Conservation (phyloP, 176 grass and related monocot species). For the Juncus effusus region DNA sequence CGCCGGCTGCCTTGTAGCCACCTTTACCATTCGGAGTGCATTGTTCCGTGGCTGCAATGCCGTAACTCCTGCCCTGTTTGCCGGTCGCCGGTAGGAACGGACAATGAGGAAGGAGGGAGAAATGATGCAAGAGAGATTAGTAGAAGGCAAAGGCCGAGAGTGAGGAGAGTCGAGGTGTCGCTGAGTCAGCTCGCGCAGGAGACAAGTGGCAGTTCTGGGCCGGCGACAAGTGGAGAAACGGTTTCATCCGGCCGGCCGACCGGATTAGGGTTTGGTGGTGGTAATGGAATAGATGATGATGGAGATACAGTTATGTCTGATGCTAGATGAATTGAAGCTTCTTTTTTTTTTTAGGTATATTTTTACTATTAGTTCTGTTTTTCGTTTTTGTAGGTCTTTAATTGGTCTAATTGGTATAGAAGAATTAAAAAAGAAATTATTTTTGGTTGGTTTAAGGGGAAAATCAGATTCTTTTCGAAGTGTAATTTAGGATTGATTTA, state of each 20-base stretch:
- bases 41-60: constrained; percentile 65
- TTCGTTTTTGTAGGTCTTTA: too few relatives aligned
- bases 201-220: constrained; percentile 38
- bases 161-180: constrained; percentile 23
- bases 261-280: background rate
- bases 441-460: too few relatives aligned
- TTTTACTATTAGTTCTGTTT: too few relatives aligned
- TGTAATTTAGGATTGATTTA: too few relatives aligned
- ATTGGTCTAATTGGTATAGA: too few relatives aligned
- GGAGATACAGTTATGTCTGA: constrained; percentile 52
- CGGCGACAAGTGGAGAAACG: constrained; percentile 57
- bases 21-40: constrained; percentile 70
- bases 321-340: background rate
- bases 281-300: constrained; percentile 29
- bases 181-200: constrained; percentile 67
- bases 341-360: too few relatives aligned
- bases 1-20: constrained; percentile 70
- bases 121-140: constrained; percentile 21
- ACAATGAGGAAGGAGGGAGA: too few relatives aligned
- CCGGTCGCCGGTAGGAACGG: constrained; percentile 26
- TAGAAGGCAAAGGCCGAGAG: constrained; percentile 22
- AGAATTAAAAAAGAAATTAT: too few relatives aligned
- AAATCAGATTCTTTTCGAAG: too few relatives aligned
- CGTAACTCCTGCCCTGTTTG: constrained; percentile 93
- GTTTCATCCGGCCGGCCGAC: constrained; percentile 61